Evolutionary conservation across 1,284 basidiomycete genomes (phyloP).

Genomic region (Irpex sp.): DNA sequence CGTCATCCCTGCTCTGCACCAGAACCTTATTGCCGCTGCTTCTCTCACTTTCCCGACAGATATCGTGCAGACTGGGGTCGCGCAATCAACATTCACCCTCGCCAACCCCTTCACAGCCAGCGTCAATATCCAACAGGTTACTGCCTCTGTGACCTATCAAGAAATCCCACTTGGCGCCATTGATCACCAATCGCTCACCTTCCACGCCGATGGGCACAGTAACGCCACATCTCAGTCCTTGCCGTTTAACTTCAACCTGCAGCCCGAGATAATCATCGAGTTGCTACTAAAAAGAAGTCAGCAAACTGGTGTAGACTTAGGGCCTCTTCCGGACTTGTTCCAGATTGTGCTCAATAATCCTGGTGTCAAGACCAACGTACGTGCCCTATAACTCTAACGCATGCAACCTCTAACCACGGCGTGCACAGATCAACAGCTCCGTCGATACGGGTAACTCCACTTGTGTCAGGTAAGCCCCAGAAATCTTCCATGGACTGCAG

Average conservation of each 20-base stretch:
- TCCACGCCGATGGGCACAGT: constrained; percentile 59
- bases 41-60: constrained; percentile 55
- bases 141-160: constrained; percentile 53
- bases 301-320: constrained; percentile 57
- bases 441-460: constrained; percentile 51
- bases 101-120: constrained; percentile 76
- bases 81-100: constrained; percentile 52
- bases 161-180: constrained; percentile 56
- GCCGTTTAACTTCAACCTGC: constrained; percentile 63
- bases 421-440: constrained; percentile 46
- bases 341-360: constrained; percentile 54
- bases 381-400: constrained; percentile 11
- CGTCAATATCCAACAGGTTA: constrained; percentile 63
- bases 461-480: constrained; percentile 45
- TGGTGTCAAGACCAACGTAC: constrained; percentile 43
- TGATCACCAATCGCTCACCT: constrained; percentile 51
- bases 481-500: background rate
- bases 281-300: constrained; percentile 53
- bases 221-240: constrained; percentile 58
- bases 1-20: constrained; percentile 63
- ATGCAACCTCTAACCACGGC: background rate
- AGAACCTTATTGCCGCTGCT: constrained; percentile 58
- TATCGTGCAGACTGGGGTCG: constrained; percentile 56
- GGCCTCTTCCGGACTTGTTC: constrained; percentile 60
- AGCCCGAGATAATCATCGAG: constrained; percentile 61